These are phyloP conservation scores for Pterocarpus santalinus DNA, from an alignment of 306 rosid species.

Conservation along the genomic window DNA sequence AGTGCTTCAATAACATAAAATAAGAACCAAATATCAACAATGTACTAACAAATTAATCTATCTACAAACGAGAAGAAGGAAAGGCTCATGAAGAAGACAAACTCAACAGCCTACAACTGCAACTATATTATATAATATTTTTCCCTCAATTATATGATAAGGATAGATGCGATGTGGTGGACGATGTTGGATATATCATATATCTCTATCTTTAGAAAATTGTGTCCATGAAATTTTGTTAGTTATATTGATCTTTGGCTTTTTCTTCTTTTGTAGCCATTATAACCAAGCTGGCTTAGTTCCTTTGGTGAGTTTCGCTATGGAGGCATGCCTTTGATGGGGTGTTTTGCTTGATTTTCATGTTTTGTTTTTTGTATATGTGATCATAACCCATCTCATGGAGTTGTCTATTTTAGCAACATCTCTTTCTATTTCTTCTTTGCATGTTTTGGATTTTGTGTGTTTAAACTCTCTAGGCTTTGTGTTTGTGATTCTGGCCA, in stretches of 20 bases:
- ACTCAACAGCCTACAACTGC: not conserved
- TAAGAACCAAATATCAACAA: too few species aligned
- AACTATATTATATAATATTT: not conserved
- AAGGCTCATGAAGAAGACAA: not conserved
- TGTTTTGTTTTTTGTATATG: conserved; percentile 33
- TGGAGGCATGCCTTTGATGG: not conserved
- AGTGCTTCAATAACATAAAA: too few species aligned
- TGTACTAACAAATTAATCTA: too few species aligned
- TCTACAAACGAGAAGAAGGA: too few species aligned
- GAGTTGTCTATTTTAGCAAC: not conserved
- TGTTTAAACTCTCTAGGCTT: too few species aligned
- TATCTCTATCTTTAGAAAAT: not conserved
- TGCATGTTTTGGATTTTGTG: conserved; percentile 27
- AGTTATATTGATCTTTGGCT: not conserved
- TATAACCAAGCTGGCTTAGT: conserved; percentile 13
- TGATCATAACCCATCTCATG: not conserved
- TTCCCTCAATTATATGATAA: not conserved
- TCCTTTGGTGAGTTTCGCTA: not conserved
- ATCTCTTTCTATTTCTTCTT: not conserved
- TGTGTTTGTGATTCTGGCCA: conserved; percentile 27
- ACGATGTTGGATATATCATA: not conserved
- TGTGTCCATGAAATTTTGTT: conserved; percentile 8
- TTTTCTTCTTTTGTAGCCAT: not conserved
- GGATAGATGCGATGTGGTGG: not conserved
- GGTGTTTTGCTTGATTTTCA: conserved; percentile 28